Conservation (phyloP, 768 basidiomycete genomes). For the Mycena galericulata region DNA sequence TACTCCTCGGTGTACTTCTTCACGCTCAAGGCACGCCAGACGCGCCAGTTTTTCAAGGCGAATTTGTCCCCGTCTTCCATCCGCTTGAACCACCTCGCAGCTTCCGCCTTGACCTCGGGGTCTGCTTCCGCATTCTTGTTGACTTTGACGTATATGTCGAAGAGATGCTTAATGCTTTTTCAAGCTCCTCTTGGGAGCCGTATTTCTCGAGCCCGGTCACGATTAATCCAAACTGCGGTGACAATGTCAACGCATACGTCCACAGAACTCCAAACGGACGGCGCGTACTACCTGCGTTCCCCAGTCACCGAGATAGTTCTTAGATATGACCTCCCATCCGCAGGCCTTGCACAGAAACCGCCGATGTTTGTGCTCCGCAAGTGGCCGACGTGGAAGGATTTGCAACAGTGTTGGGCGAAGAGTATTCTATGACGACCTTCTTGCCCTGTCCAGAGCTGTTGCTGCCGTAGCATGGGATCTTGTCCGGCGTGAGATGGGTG, state of each 20-base stretch:
- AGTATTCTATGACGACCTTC: constrained; percentile 90
- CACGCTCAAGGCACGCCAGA: constrained; percentile 93
- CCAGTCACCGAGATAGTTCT: constrained; percentile 99
- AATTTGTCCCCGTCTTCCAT: constrained; percentile 95
- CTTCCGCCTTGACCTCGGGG: constrained; percentile 78
- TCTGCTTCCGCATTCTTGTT: constrained; percentile 85
- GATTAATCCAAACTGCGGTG: constrained; percentile 81
- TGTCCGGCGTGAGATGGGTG: constrained; percentile 70
- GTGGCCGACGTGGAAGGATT: constrained; percentile 98
- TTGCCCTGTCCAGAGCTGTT: constrained; percentile 85
- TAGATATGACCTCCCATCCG: constrained; percentile 90
- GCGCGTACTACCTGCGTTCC: constrained; percentile 90
- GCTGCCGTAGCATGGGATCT: constrained; percentile 82
- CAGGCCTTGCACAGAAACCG: constrained; percentile 94
- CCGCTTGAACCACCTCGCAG: constrained; percentile 90
- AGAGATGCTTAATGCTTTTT: constrained; percentile 92
- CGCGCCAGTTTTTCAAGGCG: constrained; percentile 88
- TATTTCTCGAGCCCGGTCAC: constrained; percentile 94
- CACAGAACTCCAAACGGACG: neutral
- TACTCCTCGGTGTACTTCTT: constrained; percentile 92
- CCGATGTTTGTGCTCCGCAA: constrained; percentile 98
- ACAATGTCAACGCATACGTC: neutral
- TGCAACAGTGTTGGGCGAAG: constrained; percentile 98
- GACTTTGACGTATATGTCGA: constrained; percentile 94
- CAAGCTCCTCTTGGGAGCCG: constrained; percentile 85